Base-by-base conservation (phyloP, 352 stramenopile species). In the Bremia lactucae region DNA sequence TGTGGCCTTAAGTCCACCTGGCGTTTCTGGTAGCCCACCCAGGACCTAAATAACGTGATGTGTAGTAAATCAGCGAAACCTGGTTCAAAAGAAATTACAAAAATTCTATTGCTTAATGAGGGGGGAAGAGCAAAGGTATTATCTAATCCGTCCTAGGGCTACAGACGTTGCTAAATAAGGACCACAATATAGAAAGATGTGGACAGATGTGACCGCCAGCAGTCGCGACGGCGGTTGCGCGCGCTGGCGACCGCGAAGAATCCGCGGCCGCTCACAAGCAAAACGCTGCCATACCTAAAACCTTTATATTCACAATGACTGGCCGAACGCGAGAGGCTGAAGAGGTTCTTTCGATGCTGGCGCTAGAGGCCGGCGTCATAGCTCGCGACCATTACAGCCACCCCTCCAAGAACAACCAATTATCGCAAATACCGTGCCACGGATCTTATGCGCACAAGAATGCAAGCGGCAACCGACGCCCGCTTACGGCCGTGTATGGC, bases 401-500 rank as follows among this genome's bases (percentile, higher is more conserved):
- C 16, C 34, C 16, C 23, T 6, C 18, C 6, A 4, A 6, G 31
- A 35, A 29, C 8, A 7, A 31, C 19, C 31, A 43, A 5, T n/a
- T 39, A 22, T 15, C 45, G 15, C 8, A 54, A 20, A 25, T 41
- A 28, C 38, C 35, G 9, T 52, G 55, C 43, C 62, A 70, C 31
- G 40, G 55, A 19, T 55, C 66, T 6, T 62, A 63, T 44, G 48
- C 62, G 10, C 46, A 66, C 13, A 44, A 60, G 41, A 6, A 61
- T 37, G 1, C 10, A 13, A 42, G 21, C 14, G 35, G 50, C 25
- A 49, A 15, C 15, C 49, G 40, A 21, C 20, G 40, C 25, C 39
- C 57, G 11, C 13, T 55, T 19, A 65, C 46, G 14, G 49, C 65
- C 4, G 19, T 54, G 18, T 78, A 78, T 38, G 67, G 67, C 23